Base-by-base conservation (phyloP, 768 basidiomycete species). In the Pleurotus cornucopiae region DNA sequence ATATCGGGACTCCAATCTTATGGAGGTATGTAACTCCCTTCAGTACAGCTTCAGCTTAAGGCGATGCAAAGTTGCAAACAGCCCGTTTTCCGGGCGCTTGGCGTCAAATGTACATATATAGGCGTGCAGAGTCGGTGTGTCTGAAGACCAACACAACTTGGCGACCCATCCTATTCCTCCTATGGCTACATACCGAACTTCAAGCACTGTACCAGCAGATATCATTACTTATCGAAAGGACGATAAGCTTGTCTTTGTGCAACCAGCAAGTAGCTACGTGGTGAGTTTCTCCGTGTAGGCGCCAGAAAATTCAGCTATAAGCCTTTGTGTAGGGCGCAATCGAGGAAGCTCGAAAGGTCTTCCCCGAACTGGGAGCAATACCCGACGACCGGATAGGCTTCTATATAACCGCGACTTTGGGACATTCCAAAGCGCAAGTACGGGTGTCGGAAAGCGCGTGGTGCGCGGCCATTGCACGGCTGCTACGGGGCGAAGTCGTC, bases 391-490 rank as follows among this genome's bases (percentile, higher is more conserved):
- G 73, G 1, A 75, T 85, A 4, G 67, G 72, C 4, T 79, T 85
- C 59, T 72, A 69, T 26, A 63, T 79, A 13, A 64, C 61, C 20
- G 70, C 72, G 3, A 60, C 68, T 1, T 63, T 73, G 25, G 67
- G 70, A 7, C 67, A 69, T 0, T 58, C 69, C 4, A 58, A 60
- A 47, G 56, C 65, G 56, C 67, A 63, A 21, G 79, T 79, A 39
- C 74, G 74, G 54, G 85, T 82, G 62, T 84, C 73, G 39, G 78
- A 69, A 44, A 74, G 67, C 37, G 84, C 75, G 37, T 85, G 84
- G 84, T 58, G 68, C 4, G 68, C 67, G 2, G 67, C 81, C 4
- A 60, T 74, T 9, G 57, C 71, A 1, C 70, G 72, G 53, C 62
- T 84, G 51, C 49, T 73, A 5, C 70, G 74, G 16, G 79, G 76